These are phyloP conservation scores for Monosporascus sp. DNA, from an alignment of 2,329 filamentous ascomycete genomes.

Conservation along the genomic window DNA sequence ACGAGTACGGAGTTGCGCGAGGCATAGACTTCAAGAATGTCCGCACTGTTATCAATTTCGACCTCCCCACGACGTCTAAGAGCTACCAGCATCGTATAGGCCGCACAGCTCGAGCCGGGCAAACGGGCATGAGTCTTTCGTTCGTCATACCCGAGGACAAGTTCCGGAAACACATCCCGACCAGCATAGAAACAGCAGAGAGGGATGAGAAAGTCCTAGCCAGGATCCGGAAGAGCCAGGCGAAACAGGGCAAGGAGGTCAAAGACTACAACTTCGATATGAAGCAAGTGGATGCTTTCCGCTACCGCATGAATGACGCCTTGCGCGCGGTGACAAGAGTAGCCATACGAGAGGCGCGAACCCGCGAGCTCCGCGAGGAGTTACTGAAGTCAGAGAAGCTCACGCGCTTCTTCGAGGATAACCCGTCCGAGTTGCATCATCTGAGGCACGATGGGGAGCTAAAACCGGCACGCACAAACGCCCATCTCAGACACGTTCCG, in stretches of 20 bases:
- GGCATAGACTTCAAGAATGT: constrained; percentile 98
- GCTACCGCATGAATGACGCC: constrained; percentile 92
- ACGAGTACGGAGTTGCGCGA: constrained; percentile 91
- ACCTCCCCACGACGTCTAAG: constrained; percentile 80
- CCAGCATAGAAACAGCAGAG: constrained; percentile 66
- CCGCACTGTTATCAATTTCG: constrained; percentile 92
- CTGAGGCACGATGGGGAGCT: constrained; percentile 87
- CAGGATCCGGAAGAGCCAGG: constrained; percentile 74
- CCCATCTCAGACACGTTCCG: constrained; percentile 89
- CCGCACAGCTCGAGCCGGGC: constrained; percentile 83
- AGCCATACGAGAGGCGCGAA: constrained; percentile 82
- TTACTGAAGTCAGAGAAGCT: constrained; percentile 91
- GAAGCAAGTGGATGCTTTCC: constrained; percentile 86
- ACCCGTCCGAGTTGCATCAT: constrained; percentile 81
- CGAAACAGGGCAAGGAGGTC: constrained; percentile 71
- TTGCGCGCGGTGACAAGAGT: constrained; percentile 84
- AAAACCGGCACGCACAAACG: constrained; percentile 74
- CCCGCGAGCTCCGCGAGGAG: constrained; percentile 82
- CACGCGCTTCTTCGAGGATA: constrained; percentile 94
- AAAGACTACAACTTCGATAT: constrained; percentile 94
- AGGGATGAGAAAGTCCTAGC: constrained; percentile 80
- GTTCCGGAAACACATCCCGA: constrained; percentile 87
- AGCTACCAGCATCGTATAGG: constrained; percentile 98
- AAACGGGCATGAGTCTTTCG: constrained; percentile 90
- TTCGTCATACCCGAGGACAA: constrained; percentile 81